Conservation (phyloP, 164 flowering plant species). For the Protea cynaroides region DNA sequence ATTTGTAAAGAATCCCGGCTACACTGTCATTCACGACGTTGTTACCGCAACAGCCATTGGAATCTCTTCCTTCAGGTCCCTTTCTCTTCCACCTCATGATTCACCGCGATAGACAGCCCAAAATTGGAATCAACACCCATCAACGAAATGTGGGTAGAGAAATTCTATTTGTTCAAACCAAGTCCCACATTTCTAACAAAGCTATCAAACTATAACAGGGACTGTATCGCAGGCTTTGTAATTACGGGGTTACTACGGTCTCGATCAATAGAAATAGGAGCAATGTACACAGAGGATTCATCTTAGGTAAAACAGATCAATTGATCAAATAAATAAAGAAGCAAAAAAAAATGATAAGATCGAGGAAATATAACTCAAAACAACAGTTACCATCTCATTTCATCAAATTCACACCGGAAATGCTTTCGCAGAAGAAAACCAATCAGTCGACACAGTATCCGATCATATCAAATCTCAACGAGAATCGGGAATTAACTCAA, state of each 20-base stretch:
- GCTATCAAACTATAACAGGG: constrained; percentile 34
- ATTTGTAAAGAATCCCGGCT: constrained; percentile 75
- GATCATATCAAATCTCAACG: too few species aligned
- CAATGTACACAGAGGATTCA: constrained; percentile 99
- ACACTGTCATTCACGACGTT: constrained; percentile 35
- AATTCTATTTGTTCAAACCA: constrained; percentile 34
- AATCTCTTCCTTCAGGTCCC: constrained; percentile 26
- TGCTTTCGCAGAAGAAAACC: neutral
- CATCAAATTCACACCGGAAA: constrained; percentile 4
- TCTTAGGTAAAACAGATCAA: constrained; percentile 18
- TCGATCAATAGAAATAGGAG: constrained; percentile 86
- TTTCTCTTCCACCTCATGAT: constrained; percentile 20
- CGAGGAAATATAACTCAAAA: neutral
- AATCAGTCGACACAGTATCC: too few species aligned
- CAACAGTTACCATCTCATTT: constrained; percentile 3
- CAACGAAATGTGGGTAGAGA: constrained; percentile 44
- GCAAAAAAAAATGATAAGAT: neutral
- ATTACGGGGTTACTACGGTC: constrained; percentile 47
- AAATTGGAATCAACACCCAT: constrained; percentile 24
- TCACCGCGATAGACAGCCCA: constrained; percentile 8
- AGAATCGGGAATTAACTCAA: too few species aligned
- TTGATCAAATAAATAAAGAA: constrained; percentile 9
- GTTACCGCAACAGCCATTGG: constrained; percentile 22
- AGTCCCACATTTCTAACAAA: constrained; percentile 20
- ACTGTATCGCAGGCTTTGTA: constrained; percentile 32